Evolutionary conservation across 2,329 filamentous ascomycete species (phyloP).

Genomic region (Fusarium virguliforme): DNA sequence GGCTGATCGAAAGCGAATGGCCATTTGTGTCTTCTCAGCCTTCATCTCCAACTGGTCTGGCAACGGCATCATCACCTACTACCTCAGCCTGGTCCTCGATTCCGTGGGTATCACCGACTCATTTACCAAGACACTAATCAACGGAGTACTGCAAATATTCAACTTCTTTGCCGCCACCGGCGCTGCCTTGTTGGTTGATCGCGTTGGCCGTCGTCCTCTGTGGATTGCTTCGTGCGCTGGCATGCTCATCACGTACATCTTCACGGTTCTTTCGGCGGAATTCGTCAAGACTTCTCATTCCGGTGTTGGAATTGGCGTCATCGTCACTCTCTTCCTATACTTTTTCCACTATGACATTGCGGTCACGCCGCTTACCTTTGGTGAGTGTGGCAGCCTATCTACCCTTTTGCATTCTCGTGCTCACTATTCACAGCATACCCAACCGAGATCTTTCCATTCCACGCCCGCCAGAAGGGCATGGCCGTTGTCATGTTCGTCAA

Average conservation of each 20-base stretch:
- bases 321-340: constrained; percentile 14
- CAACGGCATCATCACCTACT: constrained; percentile 9
- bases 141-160: constrained; percentile 13
- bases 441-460: neutral
- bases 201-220: neutral
- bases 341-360: constrained; percentile 8
- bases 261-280: neutral
- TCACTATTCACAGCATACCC: neutral
- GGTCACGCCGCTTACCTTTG: neutral
- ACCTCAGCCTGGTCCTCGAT: constrained; percentile 5
- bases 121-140: constrained; percentile 6
- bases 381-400: constrained; percentile 10
- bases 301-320: neutral
- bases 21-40: neutral
- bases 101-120: constrained; percentile 9
- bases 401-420: neutral
- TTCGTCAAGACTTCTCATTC: neutral
- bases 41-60: constrained; percentile 2
- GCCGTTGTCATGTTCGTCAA: neutral
- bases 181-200: constrained; percentile 13
- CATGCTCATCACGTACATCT: constrained; percentile 1
- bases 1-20: neutral
- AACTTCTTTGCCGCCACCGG: neutral
- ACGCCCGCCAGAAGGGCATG: neutral
- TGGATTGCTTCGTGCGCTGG: neutral